Conservation (phyloP, 116 monocot species). For the Dioscorea cayenensis region DNA sequence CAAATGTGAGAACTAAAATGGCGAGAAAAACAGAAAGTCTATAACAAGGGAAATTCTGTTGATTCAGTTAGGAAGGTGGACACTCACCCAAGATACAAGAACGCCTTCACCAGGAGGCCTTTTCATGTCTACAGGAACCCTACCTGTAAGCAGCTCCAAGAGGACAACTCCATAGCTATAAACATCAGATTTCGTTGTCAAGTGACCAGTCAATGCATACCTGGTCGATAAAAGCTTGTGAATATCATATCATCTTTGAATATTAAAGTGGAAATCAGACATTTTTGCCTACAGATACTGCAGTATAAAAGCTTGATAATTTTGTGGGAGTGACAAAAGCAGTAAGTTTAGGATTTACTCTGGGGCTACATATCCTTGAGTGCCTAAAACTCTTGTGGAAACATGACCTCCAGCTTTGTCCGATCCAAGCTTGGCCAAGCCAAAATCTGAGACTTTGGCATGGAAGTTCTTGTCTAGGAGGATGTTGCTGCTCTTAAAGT, state of each 20-base stretch:
- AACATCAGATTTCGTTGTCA: slow-evolving; percentile 99
- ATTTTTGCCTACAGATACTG: not conserved
- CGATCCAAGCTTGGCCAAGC: slow-evolving; percentile 91
- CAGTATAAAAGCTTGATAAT: too few species aligned
- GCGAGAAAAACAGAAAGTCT: not conserved
- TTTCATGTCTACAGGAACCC: slow-evolving; percentile 94
- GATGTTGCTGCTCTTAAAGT: slow-evolving; percentile 99
- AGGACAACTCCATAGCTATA: slow-evolving; percentile 98
- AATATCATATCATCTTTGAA: not conserved
- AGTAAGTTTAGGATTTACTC: slow-evolving; percentile 42
- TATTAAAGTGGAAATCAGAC: not conserved
- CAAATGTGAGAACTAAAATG: not conserved
- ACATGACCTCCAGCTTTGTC: slow-evolving; percentile 96
- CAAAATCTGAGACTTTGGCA: slow-evolving; percentile 97
- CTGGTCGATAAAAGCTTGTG: slow-evolving; percentile 21
- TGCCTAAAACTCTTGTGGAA: slow-evolving; percentile 91
- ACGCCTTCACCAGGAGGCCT: slow-evolving; percentile 86
- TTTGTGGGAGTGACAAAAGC: not conserved
- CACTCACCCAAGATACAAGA: slow-evolving; percentile 85
- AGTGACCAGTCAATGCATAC: slow-evolving; percentile 97
- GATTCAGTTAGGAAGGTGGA: not conserved
- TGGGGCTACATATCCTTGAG: slow-evolving; percentile 98
- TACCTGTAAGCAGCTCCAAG: slow-evolving; percentile 89
- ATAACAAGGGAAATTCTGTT: not conserved
- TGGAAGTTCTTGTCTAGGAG: slow-evolving; percentile 80